Conservation (phyloP, 805 yeast species). For the Ogataea dorogensis region DNA sequence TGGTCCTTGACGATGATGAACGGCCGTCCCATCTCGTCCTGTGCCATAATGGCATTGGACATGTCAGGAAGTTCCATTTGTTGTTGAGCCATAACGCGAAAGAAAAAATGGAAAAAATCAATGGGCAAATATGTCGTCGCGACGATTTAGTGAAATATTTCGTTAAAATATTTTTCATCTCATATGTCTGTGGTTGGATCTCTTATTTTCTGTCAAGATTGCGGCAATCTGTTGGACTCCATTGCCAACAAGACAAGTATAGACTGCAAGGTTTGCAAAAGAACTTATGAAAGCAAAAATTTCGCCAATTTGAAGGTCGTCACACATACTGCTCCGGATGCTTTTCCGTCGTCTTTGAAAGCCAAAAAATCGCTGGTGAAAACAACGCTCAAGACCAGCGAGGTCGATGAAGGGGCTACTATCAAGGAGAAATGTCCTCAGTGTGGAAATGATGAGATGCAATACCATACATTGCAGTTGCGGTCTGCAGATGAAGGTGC, state of each 20-base stretch:
- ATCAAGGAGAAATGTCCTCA: constrained; percentile 98
- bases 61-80: constrained; percentile 73
- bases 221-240: constrained; percentile 87
- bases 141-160: constrained; percentile 7
- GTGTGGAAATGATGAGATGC: constrained; percentile 98
- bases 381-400: constrained; percentile 72
- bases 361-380: constrained; percentile 88
- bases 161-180: constrained; percentile 6
- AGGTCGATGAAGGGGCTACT: constrained; percentile 91
- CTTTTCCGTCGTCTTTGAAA: constrained; percentile 84
- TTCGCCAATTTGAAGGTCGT: constrained; percentile 81
- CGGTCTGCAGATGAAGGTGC: constrained; percentile 99
- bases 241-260: constrained; percentile 48
- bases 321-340: constrained; percentile 86
- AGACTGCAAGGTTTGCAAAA: constrained; percentile 54
- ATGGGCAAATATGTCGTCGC: constrained; percentile 5
- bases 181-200: constrained; percentile 93
- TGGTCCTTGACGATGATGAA: constrained; percentile 92
- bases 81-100: constrained; percentile 22
- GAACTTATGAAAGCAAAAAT: constrained; percentile 41
- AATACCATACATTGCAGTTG: constrained; percentile 91
- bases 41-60: constrained; percentile 98
- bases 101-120: constrained; percentile 10
- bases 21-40: constrained; percentile 99
- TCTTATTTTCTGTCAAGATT: constrained; percentile 85